A percentile compares a stretch with the other conserved stretches of the same genome.
Conservation (phyloP, 805 yeast genomes). For the Schizosaccharomyces lindneri region DNA sequence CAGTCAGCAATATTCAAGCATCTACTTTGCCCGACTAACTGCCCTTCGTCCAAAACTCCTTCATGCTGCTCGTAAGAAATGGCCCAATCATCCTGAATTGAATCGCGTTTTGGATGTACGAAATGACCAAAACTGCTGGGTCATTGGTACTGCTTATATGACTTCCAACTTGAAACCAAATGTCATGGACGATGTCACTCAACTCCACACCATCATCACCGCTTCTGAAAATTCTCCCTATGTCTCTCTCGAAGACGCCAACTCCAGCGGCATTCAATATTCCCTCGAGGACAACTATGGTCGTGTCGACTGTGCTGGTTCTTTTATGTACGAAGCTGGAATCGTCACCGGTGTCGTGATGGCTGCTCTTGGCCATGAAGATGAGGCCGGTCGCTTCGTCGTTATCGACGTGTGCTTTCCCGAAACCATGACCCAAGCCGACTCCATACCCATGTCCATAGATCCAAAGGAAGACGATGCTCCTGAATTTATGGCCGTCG, state of each 20-base stretch:
- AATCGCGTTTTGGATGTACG: constrained; percentile 37
- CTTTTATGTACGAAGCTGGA: constrained; percentile 14
- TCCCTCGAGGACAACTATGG: constrained; percentile 81
- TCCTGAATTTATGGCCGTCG: neutral
- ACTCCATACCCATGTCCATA: neutral
- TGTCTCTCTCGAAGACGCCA: neutral
- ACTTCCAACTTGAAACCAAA: constrained; percentile 72
- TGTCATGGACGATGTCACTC: constrained; percentile 53
- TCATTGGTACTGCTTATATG: constrained; percentile 63
- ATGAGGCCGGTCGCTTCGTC: constrained; percentile 59
- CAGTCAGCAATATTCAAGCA: constrained; percentile 30
- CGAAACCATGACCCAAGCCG: constrained; percentile 30
- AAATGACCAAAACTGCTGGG: constrained; percentile 45
- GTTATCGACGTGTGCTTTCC: constrained; percentile 65
- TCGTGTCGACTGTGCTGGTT: constrained; percentile 44
- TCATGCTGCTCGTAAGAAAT: constrained; percentile 15
- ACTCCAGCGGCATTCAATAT: neutral
- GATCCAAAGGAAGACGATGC: neutral
- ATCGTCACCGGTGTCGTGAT: constrained; percentile 76
- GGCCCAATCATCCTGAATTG: constrained; percentile 13
- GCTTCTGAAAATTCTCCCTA: neutral
- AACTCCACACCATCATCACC: neutral
- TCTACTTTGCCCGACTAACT: constrained; percentile 30
- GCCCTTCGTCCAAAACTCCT: constrained; percentile 17
- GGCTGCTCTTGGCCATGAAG: constrained; percentile 68